Evolutionary conservation across 2,329 filamentous ascomycete genomes (phyloP).

Genomic region (Xylariaceae sp.): DNA sequence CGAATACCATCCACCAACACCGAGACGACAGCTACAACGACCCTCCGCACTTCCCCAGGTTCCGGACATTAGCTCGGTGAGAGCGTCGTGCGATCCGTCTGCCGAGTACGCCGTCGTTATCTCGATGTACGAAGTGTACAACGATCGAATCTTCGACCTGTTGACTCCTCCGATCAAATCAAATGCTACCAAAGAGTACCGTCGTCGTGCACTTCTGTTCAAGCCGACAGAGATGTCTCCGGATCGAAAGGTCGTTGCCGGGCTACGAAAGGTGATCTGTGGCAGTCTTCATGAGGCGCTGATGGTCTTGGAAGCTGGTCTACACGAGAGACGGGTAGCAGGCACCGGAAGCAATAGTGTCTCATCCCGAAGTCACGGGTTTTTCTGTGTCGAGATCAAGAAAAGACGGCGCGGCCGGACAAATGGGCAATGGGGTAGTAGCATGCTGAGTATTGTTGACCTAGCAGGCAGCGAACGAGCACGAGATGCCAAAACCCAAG

Average conservation of each 20-base stretch:
- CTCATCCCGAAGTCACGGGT: conserved; percentile 89
- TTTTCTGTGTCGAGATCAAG: conserved; percentile 94
- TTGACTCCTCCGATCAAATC: conserved; percentile 61
- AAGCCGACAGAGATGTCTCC: conserved; percentile 85
- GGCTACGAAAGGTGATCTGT: conserved; percentile 86
- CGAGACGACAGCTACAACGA: conserved; percentile 61
- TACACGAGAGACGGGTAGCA: conserved; percentile 81
- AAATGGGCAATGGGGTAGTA: conserved; percentile 66
- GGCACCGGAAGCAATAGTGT: conserved; percentile 92
- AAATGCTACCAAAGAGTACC: conserved; percentile 62
- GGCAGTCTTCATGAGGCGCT: conserved; percentile 77
- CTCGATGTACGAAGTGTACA: conserved; percentile 99
- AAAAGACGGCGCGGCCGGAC: conserved; percentile 56
- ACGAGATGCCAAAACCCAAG: conserved; percentile 88
- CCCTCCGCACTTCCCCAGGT: conserved; percentile 67
- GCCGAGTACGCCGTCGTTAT: conserved; percentile 84
- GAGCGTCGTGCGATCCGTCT: conserved; percentile 60
- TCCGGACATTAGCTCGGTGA: conserved; percentile 70
- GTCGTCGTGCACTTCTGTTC: conserved; percentile 81
- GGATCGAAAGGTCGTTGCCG: conserved; percentile 91
- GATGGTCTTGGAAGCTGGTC: conserved; percentile 82
- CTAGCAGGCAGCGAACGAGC: conserved; percentile 91
- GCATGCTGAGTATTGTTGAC: conserved; percentile 82
- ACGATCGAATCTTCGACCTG: conserved; percentile 94
- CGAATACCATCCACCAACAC: conserved; percentile 48